Evolutionary conservation across 257 asterid genomes (phyloP).

Genomic region (Perilla frutescens): DNA sequence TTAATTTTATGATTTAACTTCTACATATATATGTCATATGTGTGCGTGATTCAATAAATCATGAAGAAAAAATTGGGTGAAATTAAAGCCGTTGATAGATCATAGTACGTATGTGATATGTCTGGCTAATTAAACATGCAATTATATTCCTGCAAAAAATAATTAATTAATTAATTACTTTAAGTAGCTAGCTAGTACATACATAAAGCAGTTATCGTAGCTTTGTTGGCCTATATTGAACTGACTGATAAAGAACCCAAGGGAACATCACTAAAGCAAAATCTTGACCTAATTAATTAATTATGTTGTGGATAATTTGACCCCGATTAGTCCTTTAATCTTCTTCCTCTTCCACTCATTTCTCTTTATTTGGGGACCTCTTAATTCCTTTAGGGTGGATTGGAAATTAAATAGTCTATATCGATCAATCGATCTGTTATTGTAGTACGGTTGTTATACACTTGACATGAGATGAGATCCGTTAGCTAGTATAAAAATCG

Average conservation of each 20-base stretch:
- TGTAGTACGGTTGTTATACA: background rate
- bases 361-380: slow-evolving; percentile 9
- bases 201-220: slow-evolving; percentile 6
- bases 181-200: background rate
- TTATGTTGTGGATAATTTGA: background rate
- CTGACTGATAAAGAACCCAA: slow-evolving; percentile 35
- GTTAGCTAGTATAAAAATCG: no score
- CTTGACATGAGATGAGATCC: no score
- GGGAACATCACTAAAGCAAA: slow-evolving; percentile 33
- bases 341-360: slow-evolving; percentile 9
- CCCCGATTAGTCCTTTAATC: background rate
- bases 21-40: no score
- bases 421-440: no score
- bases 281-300: slow-evolving; percentile 27
- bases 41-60: background rate
- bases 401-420: background rate
- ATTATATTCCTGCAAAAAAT: background rate
- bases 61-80: background rate
- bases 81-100: no score
- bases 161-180: background rate
- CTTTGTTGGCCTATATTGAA: slow-evolving; percentile 13
- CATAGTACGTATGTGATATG: no score
- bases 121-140: no score
- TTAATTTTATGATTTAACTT: background rate
- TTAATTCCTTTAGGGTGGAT: background rate